Evolutionary conservation across 345 rosid species (phyloP).

Genomic region (Brassica rapa): DNA sequence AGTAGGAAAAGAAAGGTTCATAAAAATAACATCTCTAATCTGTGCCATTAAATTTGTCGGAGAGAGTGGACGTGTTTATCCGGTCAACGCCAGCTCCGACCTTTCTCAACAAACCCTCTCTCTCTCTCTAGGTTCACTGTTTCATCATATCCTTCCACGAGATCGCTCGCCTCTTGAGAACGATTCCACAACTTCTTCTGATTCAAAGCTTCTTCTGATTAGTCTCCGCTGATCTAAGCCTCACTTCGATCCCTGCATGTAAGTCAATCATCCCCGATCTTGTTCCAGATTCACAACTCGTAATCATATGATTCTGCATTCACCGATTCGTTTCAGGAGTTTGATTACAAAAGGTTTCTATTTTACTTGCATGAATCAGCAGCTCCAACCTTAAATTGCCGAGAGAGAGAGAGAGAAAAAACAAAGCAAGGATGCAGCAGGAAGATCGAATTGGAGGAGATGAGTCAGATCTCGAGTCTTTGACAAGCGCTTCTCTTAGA

Average conservation of each 20-base stretch:
- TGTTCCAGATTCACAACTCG: slow-evolving; percentile 2
- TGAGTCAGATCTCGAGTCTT: slow-evolving; percentile 50
- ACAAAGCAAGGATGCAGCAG: slow-evolving; percentile 50
- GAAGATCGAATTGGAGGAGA: slow-evolving; percentile 42
- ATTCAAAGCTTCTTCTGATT: slow-evolving; percentile 2
- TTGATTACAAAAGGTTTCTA: slow-evolving; percentile 11
- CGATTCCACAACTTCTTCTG: background rate
- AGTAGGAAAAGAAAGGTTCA: background rate
- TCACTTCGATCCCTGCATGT: slow-evolving; percentile 21
- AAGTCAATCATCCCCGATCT: slow-evolving; percentile 11
- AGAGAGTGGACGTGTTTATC: slow-evolving; percentile 4
- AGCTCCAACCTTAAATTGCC: background rate
- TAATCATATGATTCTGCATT: slow-evolving; percentile 6
- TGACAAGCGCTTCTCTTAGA: slow-evolving; percentile 33
- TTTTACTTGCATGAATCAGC: slow-evolving; percentile 4
- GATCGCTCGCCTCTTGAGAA: background rate
- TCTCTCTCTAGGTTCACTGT: slow-evolving; percentile 19
- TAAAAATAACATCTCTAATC: background rate
- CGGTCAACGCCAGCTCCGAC: slow-evolving; percentile 33
- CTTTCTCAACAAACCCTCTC: slow-evolving; percentile 3
- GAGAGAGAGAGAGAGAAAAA: background rate
- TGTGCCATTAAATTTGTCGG: background rate
- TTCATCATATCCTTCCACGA: slow-evolving; percentile 7
- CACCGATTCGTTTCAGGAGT: slow-evolving; percentile 12
- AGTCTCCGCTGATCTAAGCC: slow-evolving; percentile 7